Evolutionary conservation across 1,284 basidiomycete species (phyloP), one percentile per base, ranked within the genome.

Genomic region (Malassezia sympodialis): DNA sequence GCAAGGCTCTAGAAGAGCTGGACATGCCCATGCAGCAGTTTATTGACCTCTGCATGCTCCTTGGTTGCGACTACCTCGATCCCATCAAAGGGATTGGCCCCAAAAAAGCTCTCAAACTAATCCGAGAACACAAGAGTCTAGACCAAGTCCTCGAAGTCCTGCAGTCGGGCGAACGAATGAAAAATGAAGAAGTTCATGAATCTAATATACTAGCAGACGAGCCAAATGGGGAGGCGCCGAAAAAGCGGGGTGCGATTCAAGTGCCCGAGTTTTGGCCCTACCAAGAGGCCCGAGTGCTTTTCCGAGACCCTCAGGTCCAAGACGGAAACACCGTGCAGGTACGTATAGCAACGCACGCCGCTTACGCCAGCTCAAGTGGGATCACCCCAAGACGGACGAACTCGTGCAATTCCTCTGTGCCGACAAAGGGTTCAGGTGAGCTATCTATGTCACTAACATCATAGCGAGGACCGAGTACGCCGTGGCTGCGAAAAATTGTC

Each of bases 21-120:
- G 82, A 85, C 5, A 90, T 99, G 88, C 78, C 81, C 32, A 96
- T 96, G 90, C 84, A 86, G 54, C 84, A 73, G 86, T 99, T 99
- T 73, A 88, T 90, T 69, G 94, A 99, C 64, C 80, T 99, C 2
- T 99, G 94, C 75, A 88, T 99, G 59, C 80, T 99, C 8, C 84
- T 96, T 41, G 94, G 94, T 2, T 99, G 94, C 66, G 94, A 99
- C 75, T 99, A 99, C 76, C 83, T 98, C 34, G 91, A 96, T 63
- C 91, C 90, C 1, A 90, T 98, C 68, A 89, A 84, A 69, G 93
- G 93, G 1, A 79, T 99, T 31, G 94, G 94, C 0, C 88, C 94
- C 15, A 96, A 96, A 76, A 91, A 86, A 3, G 94, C 93, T 1
- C 79, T 96, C 51, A 99, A 96, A 76, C 82, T 96, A 23, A 82